Base-by-base conservation (phyloP, 768 basidiomycete species). In the Suillus weaverae region DNA sequence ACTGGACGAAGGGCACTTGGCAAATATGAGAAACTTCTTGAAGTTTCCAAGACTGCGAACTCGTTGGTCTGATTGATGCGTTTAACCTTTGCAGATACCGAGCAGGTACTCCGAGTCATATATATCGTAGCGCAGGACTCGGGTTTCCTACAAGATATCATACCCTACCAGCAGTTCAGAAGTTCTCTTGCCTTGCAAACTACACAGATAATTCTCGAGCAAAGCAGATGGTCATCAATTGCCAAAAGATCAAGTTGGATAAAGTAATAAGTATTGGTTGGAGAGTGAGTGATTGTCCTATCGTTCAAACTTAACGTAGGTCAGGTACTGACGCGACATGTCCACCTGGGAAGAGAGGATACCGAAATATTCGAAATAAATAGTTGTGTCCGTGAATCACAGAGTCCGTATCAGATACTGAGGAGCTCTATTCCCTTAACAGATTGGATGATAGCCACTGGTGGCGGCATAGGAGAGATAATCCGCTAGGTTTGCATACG, bases 381-480 rank as follows among this genome's bases (percentile, higher is more conserved):
- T 39, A 53, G 51, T 51, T 18, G 32, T 35, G 11, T 36, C 33
- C 33, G n/a, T 11, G 9, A 26, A 26, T 36, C 56, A 18, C 16
- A 10, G 36, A 22, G n/a, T 57, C 36, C 36, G 22, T 16, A 26
- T 57, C 4, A 10, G 32, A 36, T 56, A 35, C 54, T 2, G n/a
- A 11, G 36, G 6, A 16, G 22, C 61, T n/a, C n/a, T 13, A 30
- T 33, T 56, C 33, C 13, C 14, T 39, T 62, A 71, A 55, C 71
- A 72, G 13, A 61, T 63, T 8, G 71, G 66, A n/a, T 66, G 56
- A 43, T 67, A 65, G 3, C 33, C 41, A 36, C 68, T 70, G 39
- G 68, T 63, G 1, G 54, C 68, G n/a, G 72, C 72, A 44, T 73
- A 66, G 38, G 66, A 63, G 38, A 72, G 66, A 36, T 72, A 72